phyloP scores from a whole-genome alignment of 2,329 filamentous ascomycete genomes.

The Ophiobolus disseminans region DNA sequence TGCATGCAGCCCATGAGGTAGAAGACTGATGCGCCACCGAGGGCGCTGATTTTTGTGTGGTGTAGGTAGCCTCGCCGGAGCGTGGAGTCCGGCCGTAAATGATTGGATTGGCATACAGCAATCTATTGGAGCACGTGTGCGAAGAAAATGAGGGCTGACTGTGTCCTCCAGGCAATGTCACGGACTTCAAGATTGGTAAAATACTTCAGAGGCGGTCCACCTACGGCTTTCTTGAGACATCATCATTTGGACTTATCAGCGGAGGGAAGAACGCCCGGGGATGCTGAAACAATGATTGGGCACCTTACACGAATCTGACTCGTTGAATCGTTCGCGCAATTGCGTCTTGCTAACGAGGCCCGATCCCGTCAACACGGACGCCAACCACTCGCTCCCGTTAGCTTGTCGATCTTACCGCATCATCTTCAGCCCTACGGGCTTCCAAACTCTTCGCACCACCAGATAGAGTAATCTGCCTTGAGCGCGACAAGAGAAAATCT shows the following conservation, averaged over 20 bases:
- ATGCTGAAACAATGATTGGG: too few species aligned
- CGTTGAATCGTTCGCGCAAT: too few species aligned
- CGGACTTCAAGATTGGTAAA: too few species aligned
- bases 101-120: neutral
- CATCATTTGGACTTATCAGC: too few species aligned
- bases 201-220: too few species aligned
- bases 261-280: too few species aligned
- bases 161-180: too few species aligned
- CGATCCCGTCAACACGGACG: constrained; percentile 9
- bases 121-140: too few species aligned
- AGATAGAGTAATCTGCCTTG: neutral
- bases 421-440: constrained; percentile 10
- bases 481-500: neutral
- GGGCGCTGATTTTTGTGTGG: neutral
- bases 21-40: neutral
- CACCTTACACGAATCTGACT: too few species aligned
- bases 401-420: neutral
- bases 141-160: too few species aligned
- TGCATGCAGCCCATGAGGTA: too few species aligned
- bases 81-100: neutral
- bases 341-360: neutral
- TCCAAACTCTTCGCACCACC: neutral
- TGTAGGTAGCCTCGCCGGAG: neutral
- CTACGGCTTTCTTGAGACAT: too few species aligned
- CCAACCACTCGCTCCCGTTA: constrained; percentile 8